Base-by-base conservation (phyloP, 2,329 filamentous ascomycete species). In the Paecilomyces niveus region DNA sequence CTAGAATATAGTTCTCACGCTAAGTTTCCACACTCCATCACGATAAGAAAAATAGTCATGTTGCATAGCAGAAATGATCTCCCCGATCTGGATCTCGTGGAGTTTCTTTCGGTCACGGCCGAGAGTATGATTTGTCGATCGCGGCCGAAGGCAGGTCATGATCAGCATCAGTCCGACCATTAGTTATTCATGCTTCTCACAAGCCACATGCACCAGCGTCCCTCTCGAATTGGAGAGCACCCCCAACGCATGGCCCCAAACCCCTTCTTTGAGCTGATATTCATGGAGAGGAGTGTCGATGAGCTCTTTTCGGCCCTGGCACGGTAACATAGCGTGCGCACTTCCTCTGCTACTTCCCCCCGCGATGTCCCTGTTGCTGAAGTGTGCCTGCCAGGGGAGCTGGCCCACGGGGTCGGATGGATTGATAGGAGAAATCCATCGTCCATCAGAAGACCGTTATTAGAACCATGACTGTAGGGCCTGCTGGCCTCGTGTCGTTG, bases 131-230 rank as follows among this genome's bases (percentile, higher is more conserved):
- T 45, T 45, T 45, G 39, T 45, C 39, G 39, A 45, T 45, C 39
- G 15, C 15, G n/a, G n/a, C 39, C 15, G 15, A 39, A 39, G 51
- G 51, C 53, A 58, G 45, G 50, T 56, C 58, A 39, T 63, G 54
- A 54, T 33, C 21, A 31, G 32, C 39, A 18, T 45, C 39, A 45
- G 39, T 3, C 29, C 26, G 53, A 22, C 33, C 15, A 21, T n/a
- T n/a, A n/a, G n/a, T n/a, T n/a, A n/a, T 39, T 55, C 31, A 24
- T 49, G 7, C 22, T 53, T 21, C 4, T 21, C 45, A 32, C 33
- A 33, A 26, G 29, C 56, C n/a, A 53, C 31, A 45, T 45, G 39
- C 39, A 18, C 39, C 39, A 8, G 2, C 39, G 18, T 45, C 15
- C 15, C 18, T 7, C 39, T 45, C 31, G 15, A 53, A 54, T n/a